phyloP scores from a whole-genome alignment of 2,329 filamentous ascomycete genomes.

The Trichoderma sp. region DNA sequence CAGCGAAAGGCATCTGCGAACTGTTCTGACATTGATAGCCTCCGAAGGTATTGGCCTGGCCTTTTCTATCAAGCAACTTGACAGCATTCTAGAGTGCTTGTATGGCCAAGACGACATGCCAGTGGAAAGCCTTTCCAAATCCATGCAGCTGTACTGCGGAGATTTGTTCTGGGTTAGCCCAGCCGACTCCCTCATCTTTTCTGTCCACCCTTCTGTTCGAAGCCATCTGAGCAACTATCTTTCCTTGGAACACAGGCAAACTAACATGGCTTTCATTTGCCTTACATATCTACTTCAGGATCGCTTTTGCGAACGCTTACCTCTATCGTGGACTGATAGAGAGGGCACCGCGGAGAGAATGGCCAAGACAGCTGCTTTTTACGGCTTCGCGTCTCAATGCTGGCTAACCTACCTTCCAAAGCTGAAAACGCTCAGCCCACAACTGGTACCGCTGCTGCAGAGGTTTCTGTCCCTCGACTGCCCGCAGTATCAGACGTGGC shows the following conservation, averaged over 20 bases:
- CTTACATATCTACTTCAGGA: constrained; percentile 23
- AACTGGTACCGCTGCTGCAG: constrained; percentile 18
- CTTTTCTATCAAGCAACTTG: constrained; percentile 10
- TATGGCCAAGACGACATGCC: constrained; percentile 6
- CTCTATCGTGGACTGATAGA: not conserved
- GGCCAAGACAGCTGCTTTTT: constrained; percentile 19
- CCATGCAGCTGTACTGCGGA: constrained; percentile 3
- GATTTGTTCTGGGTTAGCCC: constrained; percentile 18
- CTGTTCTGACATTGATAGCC: constrained; percentile 15
- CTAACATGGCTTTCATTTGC: constrained; percentile 24
- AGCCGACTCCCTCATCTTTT: not conserved
- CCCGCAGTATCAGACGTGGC: constrained; percentile 22
- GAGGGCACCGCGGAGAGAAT: not conserved
- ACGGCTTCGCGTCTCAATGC: constrained; percentile 20
- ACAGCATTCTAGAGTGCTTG: constrained; percentile 10
- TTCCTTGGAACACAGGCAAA: constrained; percentile 18
- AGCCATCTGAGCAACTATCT: constrained; percentile 18
- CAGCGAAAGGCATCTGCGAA: constrained; percentile 12
- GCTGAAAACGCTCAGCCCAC: constrained; percentile 11
- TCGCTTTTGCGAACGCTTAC: constrained; percentile 1
- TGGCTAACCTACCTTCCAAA: constrained; percentile 21
- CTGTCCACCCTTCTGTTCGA: constrained; percentile 14
- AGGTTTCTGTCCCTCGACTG: constrained; percentile 20
- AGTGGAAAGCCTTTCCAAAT: not conserved
- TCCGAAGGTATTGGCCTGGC: not conserved